Conservation (phyloP, 1,284 basidiomycete species). For the Kalmanozyma brasiliensis region DNA sequence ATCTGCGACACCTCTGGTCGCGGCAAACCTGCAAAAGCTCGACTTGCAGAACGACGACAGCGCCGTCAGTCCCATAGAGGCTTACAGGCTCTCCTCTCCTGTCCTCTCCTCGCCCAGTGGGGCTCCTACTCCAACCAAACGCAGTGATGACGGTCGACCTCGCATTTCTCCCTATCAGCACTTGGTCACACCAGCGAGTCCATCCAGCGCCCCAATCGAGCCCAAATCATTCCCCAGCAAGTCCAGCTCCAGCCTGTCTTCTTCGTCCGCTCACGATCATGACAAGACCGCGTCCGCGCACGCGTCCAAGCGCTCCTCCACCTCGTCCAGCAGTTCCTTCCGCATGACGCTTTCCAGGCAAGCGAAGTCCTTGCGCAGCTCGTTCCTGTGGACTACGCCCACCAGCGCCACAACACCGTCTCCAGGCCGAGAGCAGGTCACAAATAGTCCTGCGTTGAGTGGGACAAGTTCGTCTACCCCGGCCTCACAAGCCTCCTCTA, state of each 20-base stretch:
- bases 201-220: slow-evolving; percentile 26
- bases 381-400: slow-evolving; percentile 28
- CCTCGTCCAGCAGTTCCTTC: slow-evolving; percentile 31
- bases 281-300: slow-evolving; percentile 9
- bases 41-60: slow-evolving; percentile 16
- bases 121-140: slow-evolving; percentile 9
- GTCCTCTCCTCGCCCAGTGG: slow-evolving; percentile 11
- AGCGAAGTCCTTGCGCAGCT: slow-evolving; percentile 33
- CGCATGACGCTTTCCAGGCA: slow-evolving; percentile 40
- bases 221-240: slow-evolving; percentile 17
- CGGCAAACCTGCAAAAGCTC: slow-evolving; percentile 36
- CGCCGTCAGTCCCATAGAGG: neutral
- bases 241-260: slow-evolving; percentile 27
- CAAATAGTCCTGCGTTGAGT: neutral
- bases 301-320: slow-evolving; percentile 30
- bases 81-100: slow-evolving; percentile 4
- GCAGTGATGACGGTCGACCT: slow-evolving; percentile 11
- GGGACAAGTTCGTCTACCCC: slow-evolving; percentile 8
- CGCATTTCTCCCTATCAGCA: slow-evolving; percentile 10
- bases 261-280: slow-evolving; percentile 16
- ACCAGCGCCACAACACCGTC: neutral
- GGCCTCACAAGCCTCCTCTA: slow-evolving; percentile 17
- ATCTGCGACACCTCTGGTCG: slow-evolving; percentile 12
- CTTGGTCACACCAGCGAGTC: slow-evolving; percentile 9
- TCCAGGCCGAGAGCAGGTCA: slow-evolving; percentile 2